A percentile compares a stretch with the other conserved stretches of the same genome.
Evolutionary conservation across 148 eudicot genomes (phyloP).

Genomic region (Amaranthus hypochondriacus): DNA sequence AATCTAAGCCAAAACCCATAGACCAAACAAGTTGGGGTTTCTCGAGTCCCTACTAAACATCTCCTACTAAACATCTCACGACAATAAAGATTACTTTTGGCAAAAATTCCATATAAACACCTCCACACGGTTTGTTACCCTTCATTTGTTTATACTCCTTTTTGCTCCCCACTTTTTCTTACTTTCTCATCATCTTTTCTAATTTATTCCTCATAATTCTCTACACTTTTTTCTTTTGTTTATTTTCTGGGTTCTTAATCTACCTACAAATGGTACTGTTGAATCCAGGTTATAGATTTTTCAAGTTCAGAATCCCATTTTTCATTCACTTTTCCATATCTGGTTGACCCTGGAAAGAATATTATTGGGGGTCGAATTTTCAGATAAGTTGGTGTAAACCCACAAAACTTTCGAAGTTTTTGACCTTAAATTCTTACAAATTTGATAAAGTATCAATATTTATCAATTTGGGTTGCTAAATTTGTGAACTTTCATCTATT

Average conservation of each 20-base stretch:
- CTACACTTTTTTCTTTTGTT: neutral
- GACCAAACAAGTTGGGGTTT: no score
- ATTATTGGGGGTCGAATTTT: neutral
- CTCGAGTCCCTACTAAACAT: no score
- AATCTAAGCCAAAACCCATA: no score
- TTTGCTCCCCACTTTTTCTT: neutral
- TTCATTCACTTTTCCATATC: slow-evolving; percentile 5
- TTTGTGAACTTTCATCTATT: neutral
- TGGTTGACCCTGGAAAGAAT: neutral
- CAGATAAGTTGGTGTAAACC: slow-evolving; percentile 7
- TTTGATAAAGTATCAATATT: neutral
- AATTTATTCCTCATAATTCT: neutral
- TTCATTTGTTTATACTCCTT: neutral
- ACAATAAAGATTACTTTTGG: no score
- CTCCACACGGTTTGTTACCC: slow-evolving; percentile 1
- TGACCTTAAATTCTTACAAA: neutral
- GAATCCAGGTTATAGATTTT: slow-evolving; percentile 54
- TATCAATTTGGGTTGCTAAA: neutral
- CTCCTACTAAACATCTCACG: no score
- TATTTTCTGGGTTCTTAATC: neutral
- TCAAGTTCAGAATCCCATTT: slow-evolving; percentile 49
- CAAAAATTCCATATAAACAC: neutral
- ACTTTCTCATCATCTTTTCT: neutral
- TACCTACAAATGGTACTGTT: slow-evolving; percentile 41
- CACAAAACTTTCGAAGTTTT: slow-evolving; percentile 18